A percentile compares a stretch with the other conserved stretches of the same genome.
Evolutionary conservation across 139 green algal species (phyloP).

Genomic region (Chlamydomonas sp.): DNA sequence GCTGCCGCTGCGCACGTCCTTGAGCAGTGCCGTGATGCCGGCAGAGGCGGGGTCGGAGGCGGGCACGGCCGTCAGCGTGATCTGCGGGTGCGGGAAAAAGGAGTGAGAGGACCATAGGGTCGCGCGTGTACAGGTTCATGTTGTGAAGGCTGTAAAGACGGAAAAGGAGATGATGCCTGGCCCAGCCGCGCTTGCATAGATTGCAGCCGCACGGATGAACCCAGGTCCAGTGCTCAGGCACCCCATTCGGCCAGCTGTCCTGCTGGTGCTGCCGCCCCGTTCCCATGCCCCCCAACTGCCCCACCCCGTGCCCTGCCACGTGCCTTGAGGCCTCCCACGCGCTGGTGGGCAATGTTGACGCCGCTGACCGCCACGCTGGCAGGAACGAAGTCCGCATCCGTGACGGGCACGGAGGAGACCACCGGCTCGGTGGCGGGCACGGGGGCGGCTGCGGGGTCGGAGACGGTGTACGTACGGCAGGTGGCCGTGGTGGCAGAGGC

Average conservation of each 20-base stretch:
- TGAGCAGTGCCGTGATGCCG: slow-evolving; percentile 1
- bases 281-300: too few species aligned
- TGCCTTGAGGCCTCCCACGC: slow-evolving; percentile 24
- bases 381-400: background rate
- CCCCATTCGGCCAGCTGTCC: too few species aligned
- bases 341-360: background rate
- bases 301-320: background rate
- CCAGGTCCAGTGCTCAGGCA: too few species aligned
- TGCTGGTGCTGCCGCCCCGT: too few species aligned
- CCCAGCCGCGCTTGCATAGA: too few species aligned
- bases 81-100: background rate
- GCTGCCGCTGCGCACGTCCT: slow-evolving; percentile 6
- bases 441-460: background rate
- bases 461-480: background rate
- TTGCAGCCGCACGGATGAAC: too few species aligned
- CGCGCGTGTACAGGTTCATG: too few species aligned
- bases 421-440: background rate
- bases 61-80: background rate
- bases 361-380: background rate
- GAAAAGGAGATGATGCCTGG: too few species aligned
- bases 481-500: background rate
- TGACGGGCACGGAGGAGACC: background rate
- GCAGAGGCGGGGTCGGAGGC: background rate
- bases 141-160: too few species aligned
- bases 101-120: background rate